Evolutionary conservation across 805 yeast genomes (phyloP).

Genomic region (Starmerella bacillaris): DNA sequence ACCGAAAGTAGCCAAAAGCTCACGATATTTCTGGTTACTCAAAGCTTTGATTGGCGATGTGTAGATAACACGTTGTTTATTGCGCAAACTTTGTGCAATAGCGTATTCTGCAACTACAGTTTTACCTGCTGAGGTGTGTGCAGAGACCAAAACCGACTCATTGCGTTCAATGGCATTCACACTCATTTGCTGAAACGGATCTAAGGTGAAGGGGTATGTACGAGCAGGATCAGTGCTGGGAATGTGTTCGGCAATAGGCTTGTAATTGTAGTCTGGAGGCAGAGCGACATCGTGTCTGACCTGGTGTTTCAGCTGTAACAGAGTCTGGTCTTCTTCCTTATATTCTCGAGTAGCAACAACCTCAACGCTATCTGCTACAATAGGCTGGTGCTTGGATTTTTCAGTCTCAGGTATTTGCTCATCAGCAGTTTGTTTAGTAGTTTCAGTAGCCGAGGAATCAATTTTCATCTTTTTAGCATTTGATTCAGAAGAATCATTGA

Average conservation of each 20-base stretch:
- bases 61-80: conserved; percentile 83
- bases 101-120: conserved; percentile 96
- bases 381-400: conserved; percentile 5
- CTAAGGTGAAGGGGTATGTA: conserved; percentile 77
- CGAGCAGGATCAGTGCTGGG: conserved; percentile 56
- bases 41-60: conserved; percentile 92
- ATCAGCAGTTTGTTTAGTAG: background rate
- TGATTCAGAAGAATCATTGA: too few relatives aligned
- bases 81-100: conserved; percentile 81
- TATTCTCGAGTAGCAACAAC: conserved; percentile 14
- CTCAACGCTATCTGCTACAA: conserved; percentile 17
- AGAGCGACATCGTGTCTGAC: conserved; percentile 96
- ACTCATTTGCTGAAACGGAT: conserved; percentile 95
- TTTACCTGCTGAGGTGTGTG: conserved; percentile 95
- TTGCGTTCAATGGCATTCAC: conserved; percentile 87
- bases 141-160: conserved; percentile 90
- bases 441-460: background rate
- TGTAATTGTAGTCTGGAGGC: conserved; percentile 78
- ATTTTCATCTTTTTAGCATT: too few relatives aligned
- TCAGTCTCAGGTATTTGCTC: conserved; percentile 1
- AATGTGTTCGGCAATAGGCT: conserved; percentile 76
- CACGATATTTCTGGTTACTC: conserved; percentile 87
- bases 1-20: conserved; percentile 76
- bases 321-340: conserved; percentile 11
- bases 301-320: conserved; percentile 65